Evolutionary conservation across 2,329 filamentous ascomycete species (phyloP).

Genomic region (Bipolaris victoriae): DNA sequence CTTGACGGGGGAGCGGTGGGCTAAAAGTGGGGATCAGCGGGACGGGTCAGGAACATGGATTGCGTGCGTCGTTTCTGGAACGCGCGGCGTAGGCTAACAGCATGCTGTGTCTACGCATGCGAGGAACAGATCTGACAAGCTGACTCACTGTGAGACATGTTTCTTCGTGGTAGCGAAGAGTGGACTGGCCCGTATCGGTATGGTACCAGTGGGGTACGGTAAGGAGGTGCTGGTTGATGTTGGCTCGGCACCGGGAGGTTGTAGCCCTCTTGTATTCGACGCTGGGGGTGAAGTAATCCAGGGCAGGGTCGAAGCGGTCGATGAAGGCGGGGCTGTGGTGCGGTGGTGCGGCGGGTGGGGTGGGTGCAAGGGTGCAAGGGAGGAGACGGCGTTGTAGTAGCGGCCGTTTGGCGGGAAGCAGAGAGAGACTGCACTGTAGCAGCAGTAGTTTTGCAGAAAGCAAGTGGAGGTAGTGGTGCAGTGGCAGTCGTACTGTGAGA

Average conservation of each 20-base stretch:
- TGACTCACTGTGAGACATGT: conserved; percentile 18
- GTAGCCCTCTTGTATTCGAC: neutral
- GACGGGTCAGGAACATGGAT: neutral
- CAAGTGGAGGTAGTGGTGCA: neutral
- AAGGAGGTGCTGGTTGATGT: neutral
- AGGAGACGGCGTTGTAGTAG: conserved; percentile 4
- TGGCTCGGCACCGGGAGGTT: neutral
- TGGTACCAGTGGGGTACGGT: neutral
- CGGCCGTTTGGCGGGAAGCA: too few species aligned
- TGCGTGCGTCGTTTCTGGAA: neutral
- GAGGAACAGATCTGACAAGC: neutral
- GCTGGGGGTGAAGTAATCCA: neutral
- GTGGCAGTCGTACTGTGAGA: conserved; percentile 8
- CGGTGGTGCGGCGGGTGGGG: neutral
- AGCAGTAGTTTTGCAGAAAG: too few species aligned
- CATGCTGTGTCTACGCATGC: neutral
- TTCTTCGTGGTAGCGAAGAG: neutral
- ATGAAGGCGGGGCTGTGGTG: neutral
- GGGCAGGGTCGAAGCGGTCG: neutral
- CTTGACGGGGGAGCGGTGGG: conserved; percentile 8
- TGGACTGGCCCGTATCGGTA: neutral
- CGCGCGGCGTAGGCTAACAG: neutral
- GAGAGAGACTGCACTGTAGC: too few species aligned
- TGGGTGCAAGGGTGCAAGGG: neutral
- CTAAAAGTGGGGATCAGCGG: conserved; percentile 11